Base-by-base conservation (phyloP, 2,329 filamentous ascomycete species). In the Pseudogymnoascus sp. region DNA sequence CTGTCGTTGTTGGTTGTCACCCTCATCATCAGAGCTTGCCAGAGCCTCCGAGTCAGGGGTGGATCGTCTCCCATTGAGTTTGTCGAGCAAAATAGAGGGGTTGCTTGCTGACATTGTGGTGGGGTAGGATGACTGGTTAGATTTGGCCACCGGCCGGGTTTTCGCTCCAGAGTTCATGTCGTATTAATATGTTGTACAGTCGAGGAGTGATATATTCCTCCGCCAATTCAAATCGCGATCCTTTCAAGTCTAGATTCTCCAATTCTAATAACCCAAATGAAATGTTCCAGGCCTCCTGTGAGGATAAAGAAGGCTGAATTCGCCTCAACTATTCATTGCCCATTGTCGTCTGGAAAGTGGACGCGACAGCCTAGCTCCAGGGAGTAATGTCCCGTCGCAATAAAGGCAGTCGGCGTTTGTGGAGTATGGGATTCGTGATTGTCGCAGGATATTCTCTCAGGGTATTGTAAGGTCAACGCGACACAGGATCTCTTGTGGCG, bases 41-140 rank as follows among this genome's bases (percentile, higher is more conserved):
- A 98, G 79, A 61, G 91, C 93, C 74, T 98, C 93, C 3, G 93
- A 97, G 73, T 98, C 95, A 22, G 93, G 93, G 1, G 93, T 97
- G 6, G 91, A 92, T 62, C 90, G 89, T 70, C 93, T 86, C 63
- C 87, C 83, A 70, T 90, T 89, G 60, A 89, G 81, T 74, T 92
- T 95, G 60, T 93, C 90, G 35, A 91, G 81, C 59, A 90, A 78
- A 40, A 88, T 78, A 40, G 85, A 85, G 64, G 89, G 85, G 70
- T 81, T 88, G 69, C 77, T 85, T 22, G 84, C 82, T 65, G 79
- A 76, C 76, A 84, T 88, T 56, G 50, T 56, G 72, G 68, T 68
- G 19, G 70, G 68, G 24, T 63, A 68, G 26, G 79, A 75, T 4
- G 80, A 75, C 68, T 80, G 75, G 66, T 78, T 78, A 64, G 80